These are phyloP conservation scores for Fonsecaea nubica DNA, from an alignment of 2,329 filamentous ascomycete genomes.

Conservation along the genomic window DNA sequence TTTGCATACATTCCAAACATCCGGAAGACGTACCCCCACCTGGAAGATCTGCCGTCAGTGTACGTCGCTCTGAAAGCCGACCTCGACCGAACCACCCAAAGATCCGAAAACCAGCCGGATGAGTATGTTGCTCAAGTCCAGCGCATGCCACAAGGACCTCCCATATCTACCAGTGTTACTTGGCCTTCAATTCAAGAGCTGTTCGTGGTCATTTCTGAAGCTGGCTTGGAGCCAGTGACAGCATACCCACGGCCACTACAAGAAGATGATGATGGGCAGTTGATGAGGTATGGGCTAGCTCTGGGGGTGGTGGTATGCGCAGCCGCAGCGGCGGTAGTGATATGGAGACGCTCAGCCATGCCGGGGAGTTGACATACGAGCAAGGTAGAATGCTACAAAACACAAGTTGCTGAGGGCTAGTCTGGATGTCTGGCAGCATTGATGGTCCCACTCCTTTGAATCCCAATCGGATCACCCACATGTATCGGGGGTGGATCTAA, in stretches of 20 bases:
- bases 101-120: conserved; percentile 88
- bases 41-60: conserved; percentile 87
- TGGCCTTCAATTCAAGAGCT: conserved; percentile 95
- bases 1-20: conserved; percentile 89
- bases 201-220: conserved; percentile 89
- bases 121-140: conserved; percentile 83
- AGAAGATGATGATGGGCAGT: conserved; percentile 66
- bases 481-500: neutral
- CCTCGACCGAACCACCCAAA: conserved; percentile 94
- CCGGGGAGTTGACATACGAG: conserved; percentile 13
- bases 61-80: conserved; percentile 96
- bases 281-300: conserved; percentile 84
- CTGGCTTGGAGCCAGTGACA: conserved; percentile 84
- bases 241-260: conserved; percentile 91
- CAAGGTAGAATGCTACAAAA: neutral
- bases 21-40: conserved; percentile 76
- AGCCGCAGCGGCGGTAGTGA: conserved; percentile 63
- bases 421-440: neutral
- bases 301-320: conserved; percentile 72
- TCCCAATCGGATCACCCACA: neutral
- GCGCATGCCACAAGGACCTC: conserved; percentile 73
- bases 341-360: conserved; percentile 60
- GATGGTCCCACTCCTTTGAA: neutral
- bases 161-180: conserved; percentile 90
- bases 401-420: neutral